phyloP scores from a whole-genome alignment of 257 asterid genomes.

The Prunella vulgaris region DNA sequence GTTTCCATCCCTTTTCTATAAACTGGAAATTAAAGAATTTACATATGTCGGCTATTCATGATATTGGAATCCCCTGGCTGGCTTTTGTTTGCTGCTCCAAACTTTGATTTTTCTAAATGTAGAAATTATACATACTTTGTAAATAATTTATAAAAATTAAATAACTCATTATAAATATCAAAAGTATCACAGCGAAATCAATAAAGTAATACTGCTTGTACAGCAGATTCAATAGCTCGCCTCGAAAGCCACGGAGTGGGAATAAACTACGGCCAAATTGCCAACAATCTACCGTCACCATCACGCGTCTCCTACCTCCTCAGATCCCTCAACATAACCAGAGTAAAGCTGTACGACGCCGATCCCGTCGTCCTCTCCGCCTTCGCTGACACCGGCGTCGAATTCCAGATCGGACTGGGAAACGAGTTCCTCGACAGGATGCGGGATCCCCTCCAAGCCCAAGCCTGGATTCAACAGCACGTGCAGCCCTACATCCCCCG shows the following conservation, averaged over 20 bases:
- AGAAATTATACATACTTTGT: too few species aligned
- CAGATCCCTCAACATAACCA: slow-evolving; percentile 47
- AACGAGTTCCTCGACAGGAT: slow-evolving; percentile 54
- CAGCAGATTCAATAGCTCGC: slow-evolving; percentile 27
- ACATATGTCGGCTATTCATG: too few species aligned
- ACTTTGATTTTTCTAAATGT: too few species aligned
- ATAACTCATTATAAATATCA: too few species aligned
- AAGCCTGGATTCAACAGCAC: slow-evolving; percentile 58
- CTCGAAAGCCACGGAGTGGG: slow-evolving; percentile 49
- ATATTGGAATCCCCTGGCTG: too few species aligned
- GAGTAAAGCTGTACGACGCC: slow-evolving; percentile 80
- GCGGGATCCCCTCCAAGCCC: slow-evolving; percentile 70
- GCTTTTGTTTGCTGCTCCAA: too few species aligned
- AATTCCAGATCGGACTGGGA: slow-evolving; percentile 68
- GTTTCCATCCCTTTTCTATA: too few species aligned
- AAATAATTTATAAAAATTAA: too few species aligned
- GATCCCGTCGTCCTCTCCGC: slow-evolving; percentile 66
- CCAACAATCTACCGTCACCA: slow-evolving; percentile 74
- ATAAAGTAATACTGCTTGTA: too few species aligned
- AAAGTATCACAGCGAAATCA: too few species aligned
- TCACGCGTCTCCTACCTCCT: slow-evolving; percentile 63
- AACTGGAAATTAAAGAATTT: too few species aligned
- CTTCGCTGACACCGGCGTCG: slow-evolving; percentile 58
- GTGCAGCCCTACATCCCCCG: slow-evolving; percentile 65
- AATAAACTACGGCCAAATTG: slow-evolving; percentile 89